phyloP scores from a whole-genome alignment of 192 early-diverging fungal species.

The Rhizophagus prolifer region DNA sequence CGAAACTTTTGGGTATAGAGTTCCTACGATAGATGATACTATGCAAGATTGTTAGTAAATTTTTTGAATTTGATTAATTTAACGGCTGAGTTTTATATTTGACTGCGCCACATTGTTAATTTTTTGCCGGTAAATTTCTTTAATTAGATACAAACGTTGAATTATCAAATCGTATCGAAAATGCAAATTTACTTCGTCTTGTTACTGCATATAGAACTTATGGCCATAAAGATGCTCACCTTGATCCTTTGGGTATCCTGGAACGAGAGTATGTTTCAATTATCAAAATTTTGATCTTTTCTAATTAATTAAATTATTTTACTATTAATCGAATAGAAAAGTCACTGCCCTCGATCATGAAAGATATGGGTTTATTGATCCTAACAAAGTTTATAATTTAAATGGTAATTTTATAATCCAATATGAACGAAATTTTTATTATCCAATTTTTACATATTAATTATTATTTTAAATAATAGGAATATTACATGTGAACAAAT shows the following conservation, averaged over 20 bases:
- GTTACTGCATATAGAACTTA: slow-evolving; percentile 76
- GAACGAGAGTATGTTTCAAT: slow-evolving; percentile 56
- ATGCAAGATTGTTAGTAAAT: slow-evolving; percentile 74
- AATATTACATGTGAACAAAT: slow-evolving; percentile 69
- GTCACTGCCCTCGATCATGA: slow-evolving; percentile 77
- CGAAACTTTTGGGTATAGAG: slow-evolving; percentile 87
- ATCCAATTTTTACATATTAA: neutral
- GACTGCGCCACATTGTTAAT: neutral
- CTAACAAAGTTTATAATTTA: slow-evolving; percentile 58
- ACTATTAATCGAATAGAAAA: slow-evolving; percentile 15
- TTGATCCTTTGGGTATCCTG: slow-evolving; percentile 84
- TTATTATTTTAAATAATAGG: slow-evolving; percentile 34
- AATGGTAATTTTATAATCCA: slow-evolving; percentile 42
- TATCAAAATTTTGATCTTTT: neutral
- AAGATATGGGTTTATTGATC: slow-evolving; percentile 76
- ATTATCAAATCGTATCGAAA: slow-evolving; percentile 77
- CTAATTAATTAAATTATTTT: neutral
- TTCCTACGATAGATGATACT: slow-evolving; percentile 56
- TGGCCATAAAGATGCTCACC: slow-evolving; percentile 79
- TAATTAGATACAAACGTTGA: slow-evolving; percentile 68
- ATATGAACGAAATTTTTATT: neutral
- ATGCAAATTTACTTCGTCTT: slow-evolving; percentile 83
- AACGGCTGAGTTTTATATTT: neutral
- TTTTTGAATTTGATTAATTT: neutral
- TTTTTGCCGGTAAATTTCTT: neutral